Evolutionary conservation across 2,329 filamentous ascomycete species (phyloP).

Genomic region (Fusarium musae): DNA sequence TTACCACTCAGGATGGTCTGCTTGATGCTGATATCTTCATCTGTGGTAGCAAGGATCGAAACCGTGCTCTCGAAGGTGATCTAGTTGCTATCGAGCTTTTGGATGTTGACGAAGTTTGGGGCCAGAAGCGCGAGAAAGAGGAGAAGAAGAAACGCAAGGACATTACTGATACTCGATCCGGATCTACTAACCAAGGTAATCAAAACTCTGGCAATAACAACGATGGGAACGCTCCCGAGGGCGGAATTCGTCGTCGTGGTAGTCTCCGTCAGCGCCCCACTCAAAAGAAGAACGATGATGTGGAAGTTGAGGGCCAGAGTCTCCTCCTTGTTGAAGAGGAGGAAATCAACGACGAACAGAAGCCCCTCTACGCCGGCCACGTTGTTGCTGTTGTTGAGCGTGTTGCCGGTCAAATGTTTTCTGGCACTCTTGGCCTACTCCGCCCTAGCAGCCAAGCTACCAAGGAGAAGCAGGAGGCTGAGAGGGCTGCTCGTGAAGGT

Average conservation of each 20-base stretch:
- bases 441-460: constrained; percentile 98
- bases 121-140: constrained; percentile 98
- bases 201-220: constrained; percentile 71
- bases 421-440: constrained; percentile 90
- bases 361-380: constrained; percentile 95
- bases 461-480: constrained; percentile 99
- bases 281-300: constrained; percentile 99
- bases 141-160: constrained; percentile 99
- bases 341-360: constrained; percentile 98
- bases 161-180: constrained; percentile 88
- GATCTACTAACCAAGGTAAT: constrained; percentile 77
- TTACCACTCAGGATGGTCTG: constrained; percentile 86
- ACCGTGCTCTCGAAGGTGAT: constrained; percentile 95
- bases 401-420: constrained; percentile 98
- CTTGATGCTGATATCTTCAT: constrained; percentile 99
- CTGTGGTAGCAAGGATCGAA: constrained; percentile 98
- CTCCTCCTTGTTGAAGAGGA: constrained; percentile 97
- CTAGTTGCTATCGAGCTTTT: constrained; percentile 95
- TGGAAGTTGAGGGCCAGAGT: constrained; percentile 98
- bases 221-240: constrained; percentile 74
- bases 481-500: constrained; percentile 90
- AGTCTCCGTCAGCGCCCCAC: constrained; percentile 96
- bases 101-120: constrained; percentile 98
- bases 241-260: constrained; percentile 89
- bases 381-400: constrained; percentile 98